A percentile compares a stretch with the other conserved stretches of the same genome.
phyloP scores from a whole-genome alignment of 192 early-diverging fungal species.

The Chytriomyces sp. region DNA sequence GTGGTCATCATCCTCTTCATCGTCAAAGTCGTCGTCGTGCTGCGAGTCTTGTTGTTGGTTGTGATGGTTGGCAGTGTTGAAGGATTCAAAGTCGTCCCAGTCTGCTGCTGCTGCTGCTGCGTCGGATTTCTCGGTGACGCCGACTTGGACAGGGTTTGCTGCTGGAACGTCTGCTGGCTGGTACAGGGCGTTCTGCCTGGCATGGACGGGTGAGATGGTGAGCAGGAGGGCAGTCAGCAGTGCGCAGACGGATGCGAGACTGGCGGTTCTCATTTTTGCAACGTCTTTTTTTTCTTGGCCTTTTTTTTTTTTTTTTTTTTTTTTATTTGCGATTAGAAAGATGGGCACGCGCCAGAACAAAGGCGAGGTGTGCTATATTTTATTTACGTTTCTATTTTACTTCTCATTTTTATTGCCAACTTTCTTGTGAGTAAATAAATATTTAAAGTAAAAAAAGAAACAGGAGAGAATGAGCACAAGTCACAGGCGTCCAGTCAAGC shows the following conservation, averaged over 20 bases:
- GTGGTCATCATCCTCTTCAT: constrained; percentile 5
- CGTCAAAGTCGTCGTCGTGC: constrained; percentile 14
- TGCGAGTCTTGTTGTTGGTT: background rate
- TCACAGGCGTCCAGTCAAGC: background rate
- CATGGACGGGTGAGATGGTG: background rate
- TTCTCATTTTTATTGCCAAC: background rate
- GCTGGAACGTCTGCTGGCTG: background rate
- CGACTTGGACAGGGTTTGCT: background rate
- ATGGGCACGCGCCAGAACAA: background rate
- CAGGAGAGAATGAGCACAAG: background rate
- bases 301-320: background rate
- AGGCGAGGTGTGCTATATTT: background rate
- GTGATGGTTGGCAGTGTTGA: background rate
- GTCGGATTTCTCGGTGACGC: background rate
- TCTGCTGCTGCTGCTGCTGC: background rate
- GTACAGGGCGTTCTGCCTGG: background rate
- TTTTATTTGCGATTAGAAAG: background rate
- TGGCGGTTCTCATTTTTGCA: background rate
- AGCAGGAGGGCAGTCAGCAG: background rate
- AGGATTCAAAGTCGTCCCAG: constrained; percentile 5
- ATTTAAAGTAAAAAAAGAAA: background rate
- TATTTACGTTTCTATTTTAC: too few species aligned
- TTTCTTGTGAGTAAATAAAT: background rate
- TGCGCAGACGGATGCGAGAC: background rate
- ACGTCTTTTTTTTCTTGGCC: background rate